Evolutionary conservation across 805 yeast genomes (phyloP), one percentile per base, ranked within the genome.

Genomic region (Candida insectorum): DNA sequence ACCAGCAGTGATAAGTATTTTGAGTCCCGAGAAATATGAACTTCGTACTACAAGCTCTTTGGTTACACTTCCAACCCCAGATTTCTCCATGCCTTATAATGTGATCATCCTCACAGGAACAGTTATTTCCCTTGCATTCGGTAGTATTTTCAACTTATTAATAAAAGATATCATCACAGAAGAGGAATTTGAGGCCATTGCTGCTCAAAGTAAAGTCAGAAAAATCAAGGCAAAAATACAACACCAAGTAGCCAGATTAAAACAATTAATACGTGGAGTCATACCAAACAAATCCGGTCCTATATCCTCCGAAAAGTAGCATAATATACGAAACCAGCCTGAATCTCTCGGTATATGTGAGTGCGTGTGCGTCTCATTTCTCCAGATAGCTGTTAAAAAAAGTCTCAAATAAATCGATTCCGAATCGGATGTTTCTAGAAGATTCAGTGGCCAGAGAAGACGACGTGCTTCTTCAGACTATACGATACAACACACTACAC

Each of bases 61-160:
- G 37, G 66, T 93, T 30, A 77, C 93, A 0, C 69, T 93, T 33
- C 96, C 98, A 2, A 93, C 97, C 0, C 98, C 98, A 0, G 98
- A 93, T 62, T 93, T 93, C 60, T 85, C 95, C 42, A 93, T 93
- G 98, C 98, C 98, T 0, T 93, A 93, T 56, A 93, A 93, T 49
- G 98, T 93, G 26, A 91, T 93, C 40, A 93, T 93, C 28, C 67
- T 93, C 41, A 85, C 97, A 0, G 85, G 95, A 6, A 93, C 98
- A 0, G 82, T 88, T 5, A 83, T 93, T 86, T 87, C 97, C 0
- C 64, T 93, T 37, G 81, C 91, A 0, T 91, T 89, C 62, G 97
- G 97, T 6, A 77, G 91, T 0, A 51, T 89, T 2, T 88, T 80
- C 63, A 89, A 91, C 50, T 62, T 88, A 33, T 52, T 93, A 28